Evolutionary conservation across 1,284 basidiomycete genomes (phyloP).

Genomic region (Rhodotorula sp.): DNA sequence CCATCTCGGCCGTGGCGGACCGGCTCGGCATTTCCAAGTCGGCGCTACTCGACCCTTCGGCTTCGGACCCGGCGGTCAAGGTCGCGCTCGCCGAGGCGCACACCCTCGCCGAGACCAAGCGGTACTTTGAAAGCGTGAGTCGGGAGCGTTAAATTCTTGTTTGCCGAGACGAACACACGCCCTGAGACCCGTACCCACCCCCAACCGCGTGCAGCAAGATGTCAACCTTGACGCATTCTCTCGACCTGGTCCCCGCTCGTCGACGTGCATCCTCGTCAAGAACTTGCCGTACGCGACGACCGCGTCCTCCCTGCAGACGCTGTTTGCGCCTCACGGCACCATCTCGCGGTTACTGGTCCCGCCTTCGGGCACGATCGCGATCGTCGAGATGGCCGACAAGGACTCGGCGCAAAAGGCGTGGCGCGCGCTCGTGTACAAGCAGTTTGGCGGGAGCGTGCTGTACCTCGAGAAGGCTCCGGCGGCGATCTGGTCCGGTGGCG

Average conservation of each 20-base stretch:
- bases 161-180: background rate
- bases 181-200: constrained; percentile 7
- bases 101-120: constrained; percentile 90
- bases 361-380: constrained; percentile 88
- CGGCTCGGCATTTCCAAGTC: constrained; percentile 75
- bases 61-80: constrained; percentile 66
- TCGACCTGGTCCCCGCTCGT: constrained; percentile 60
- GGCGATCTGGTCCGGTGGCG: constrained; percentile 59
- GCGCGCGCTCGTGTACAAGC: constrained; percentile 76
- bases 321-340: constrained; percentile 76
- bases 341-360: constrained; percentile 79
- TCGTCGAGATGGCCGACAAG: constrained; percentile 77
- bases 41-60: constrained; percentile 49
- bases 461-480: constrained; percentile 91
- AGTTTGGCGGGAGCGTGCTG: constrained; percentile 81
- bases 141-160: background rate
- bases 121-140: constrained; percentile 72
- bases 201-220: constrained; percentile 49
- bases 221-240: constrained; percentile 54
- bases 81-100: constrained; percentile 94
- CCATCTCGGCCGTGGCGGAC: constrained; percentile 75
- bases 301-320: constrained; percentile 65
- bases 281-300: constrained; percentile 94
- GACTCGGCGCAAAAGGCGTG: constrained; percentile 74
- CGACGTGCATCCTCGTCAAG: constrained; percentile 87